These are phyloP conservation scores for Neurospora africana DNA, from an alignment of 495 filamentous ascomycete genomes.

Conservation along the genomic window DNA sequence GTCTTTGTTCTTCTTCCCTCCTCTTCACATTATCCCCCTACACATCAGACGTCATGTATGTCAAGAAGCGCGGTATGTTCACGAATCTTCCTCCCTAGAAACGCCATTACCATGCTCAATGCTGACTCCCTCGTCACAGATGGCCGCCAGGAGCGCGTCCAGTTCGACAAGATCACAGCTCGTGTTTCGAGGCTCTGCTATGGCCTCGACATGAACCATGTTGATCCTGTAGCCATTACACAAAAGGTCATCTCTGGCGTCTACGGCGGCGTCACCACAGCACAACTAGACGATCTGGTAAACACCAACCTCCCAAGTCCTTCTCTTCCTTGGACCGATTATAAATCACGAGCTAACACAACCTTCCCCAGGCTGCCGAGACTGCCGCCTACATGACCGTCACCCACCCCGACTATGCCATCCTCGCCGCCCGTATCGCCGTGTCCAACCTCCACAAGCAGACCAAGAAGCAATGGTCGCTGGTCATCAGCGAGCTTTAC, in stretches of 20 bases:
- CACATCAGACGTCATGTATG: slow-evolving; percentile 38
- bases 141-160: slow-evolving; percentile 98
- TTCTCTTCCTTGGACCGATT: not conserved
- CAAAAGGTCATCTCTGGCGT: slow-evolving; percentile 99
- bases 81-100: not conserved
- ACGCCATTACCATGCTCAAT: slow-evolving; percentile 1
- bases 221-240: slow-evolving; percentile 95
- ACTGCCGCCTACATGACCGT: slow-evolving; percentile 99
- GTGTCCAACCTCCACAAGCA: slow-evolving; percentile 99
- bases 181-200: slow-evolving; percentile 96
- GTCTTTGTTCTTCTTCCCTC: not conserved
- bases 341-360: slow-evolving; percentile 6
- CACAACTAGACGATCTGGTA: slow-evolving; percentile 94
- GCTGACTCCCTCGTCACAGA: slow-evolving; percentile 42
- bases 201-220: slow-evolving; percentile 89
- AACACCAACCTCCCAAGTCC: slow-evolving; percentile 20
- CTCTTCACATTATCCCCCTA: not conserved
- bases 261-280: slow-evolving; percentile 93
- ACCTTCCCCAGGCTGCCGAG: slow-evolving; percentile 68
- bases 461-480: slow-evolving; percentile 98
- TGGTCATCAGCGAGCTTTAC: slow-evolving; percentile 86
- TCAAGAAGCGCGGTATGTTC: slow-evolving; percentile 48
- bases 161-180: slow-evolving; percentile 99
- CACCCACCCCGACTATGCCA: slow-evolving; percentile 97
- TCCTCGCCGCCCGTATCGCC: slow-evolving; percentile 95